Evolutionary conservation across 805 yeast genomes (phyloP), one percentile per base, ranked within the genome.

Genomic region (Cyberlindnera maclurae): DNA sequence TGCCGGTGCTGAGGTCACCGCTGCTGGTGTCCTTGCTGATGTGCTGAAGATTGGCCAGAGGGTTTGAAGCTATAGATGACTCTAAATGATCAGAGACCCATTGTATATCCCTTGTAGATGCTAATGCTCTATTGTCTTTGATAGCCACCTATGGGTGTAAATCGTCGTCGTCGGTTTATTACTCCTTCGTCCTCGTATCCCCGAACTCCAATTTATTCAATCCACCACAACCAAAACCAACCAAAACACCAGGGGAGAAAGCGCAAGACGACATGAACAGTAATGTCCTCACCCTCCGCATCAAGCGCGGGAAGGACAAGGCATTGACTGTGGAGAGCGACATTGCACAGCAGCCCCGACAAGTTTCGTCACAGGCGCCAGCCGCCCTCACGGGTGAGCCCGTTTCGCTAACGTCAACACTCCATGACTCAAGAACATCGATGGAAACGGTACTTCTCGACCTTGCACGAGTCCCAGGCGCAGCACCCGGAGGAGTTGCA

Each of bases 21-120:
- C 85, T 43, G 80, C 82, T 52, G 99, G 98, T 64, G 97, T 93
- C 32, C 73, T 93, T 50, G 95, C 94, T 38, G 99, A 93, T 60
- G 80, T 85, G 28, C 74, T 93, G 59, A 93, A 87, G 71, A 80
- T 87, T 52, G 96, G 94, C 32, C 88, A 89, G 67, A 79, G 96
- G 70, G 63, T 86, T 26, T n/a, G 13, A 16, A 11, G 12, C 13
- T 11, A 31, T 12, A 30, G 16, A 30, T 15, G n/a, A n/a, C n/a
- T n/a, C n/a, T n/a, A n/a, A n/a, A n/a, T n/a, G n/a, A n/a, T n/a
- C n/a, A n/a, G n/a, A n/a, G n/a, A n/a, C n/a, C n/a, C n/a, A n/a
- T n/a, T n/a, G n/a, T n/a, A n/a, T n/a, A n/a, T n/a, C n/a, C n/a
- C n/a, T n/a, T n/a, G n/a, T n/a, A n/a, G n/a, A n/a, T n/a, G n/a